phyloP scores from a whole-genome alignment of 306 rosid species.

The Trifolium dubium region DNA sequence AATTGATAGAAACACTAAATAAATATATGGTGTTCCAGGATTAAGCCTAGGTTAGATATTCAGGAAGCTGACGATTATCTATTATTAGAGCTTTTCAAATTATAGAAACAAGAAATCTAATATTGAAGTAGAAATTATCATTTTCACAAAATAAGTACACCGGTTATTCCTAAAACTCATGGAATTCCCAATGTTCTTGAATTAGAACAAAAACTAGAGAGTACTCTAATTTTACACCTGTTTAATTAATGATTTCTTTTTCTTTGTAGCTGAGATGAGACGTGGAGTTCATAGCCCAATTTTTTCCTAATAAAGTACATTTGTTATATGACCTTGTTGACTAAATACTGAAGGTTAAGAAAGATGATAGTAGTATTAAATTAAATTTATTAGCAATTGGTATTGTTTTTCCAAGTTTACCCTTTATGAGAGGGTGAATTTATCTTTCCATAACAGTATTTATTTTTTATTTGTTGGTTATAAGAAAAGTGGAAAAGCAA shows the following conservation, averaged over 20 bases:
- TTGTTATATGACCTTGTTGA: neutral
- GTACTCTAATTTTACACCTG: constrained; percentile 17
- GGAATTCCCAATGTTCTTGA: constrained; percentile 23
- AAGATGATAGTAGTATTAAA: neutral
- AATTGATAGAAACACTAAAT: constrained; percentile 21
- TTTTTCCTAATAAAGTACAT: constrained; percentile 4
- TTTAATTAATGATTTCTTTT: constrained; percentile 11
- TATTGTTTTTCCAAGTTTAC: neutral
- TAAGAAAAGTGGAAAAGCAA: neutral
- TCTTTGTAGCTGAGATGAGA: constrained; percentile 3
- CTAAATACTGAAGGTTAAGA: neutral
- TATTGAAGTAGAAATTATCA: constrained; percentile 11
- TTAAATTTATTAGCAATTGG: neutral
- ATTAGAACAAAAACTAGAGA: constrained; percentile 18
- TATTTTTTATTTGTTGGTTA: neutral
- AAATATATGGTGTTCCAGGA: constrained; percentile 13
- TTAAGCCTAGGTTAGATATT: constrained; percentile 21
- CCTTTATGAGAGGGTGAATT: neutral
- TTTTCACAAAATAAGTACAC: constrained; percentile 20
- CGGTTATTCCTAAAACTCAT: constrained; percentile 20
- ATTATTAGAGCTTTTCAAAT: constrained; percentile 31
- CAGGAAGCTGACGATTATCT: constrained; percentile 19
- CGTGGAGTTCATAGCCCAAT: neutral
- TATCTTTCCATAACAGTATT: neutral
- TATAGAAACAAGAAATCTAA: constrained; percentile 14